Evolutionary conservation across 345 rosid species (phyloP).

Genomic region (Eucalyptus leucophloia): DNA sequence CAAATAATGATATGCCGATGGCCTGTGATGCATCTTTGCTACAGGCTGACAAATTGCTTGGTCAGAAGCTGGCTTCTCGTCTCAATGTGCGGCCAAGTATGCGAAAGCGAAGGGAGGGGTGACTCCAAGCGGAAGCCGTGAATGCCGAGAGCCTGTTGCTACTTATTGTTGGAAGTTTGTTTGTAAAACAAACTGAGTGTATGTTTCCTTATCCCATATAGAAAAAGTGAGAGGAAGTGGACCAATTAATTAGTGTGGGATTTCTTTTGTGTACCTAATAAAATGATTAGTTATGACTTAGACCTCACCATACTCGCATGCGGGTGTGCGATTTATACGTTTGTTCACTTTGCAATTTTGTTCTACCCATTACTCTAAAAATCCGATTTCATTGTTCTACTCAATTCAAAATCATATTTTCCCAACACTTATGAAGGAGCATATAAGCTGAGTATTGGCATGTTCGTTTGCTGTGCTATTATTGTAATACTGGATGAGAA

Average conservation of each 20-base stretch:
- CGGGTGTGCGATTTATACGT: no score
- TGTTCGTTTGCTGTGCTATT: background rate
- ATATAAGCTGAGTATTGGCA: background rate
- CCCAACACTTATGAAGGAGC: background rate
- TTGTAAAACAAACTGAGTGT: no score
- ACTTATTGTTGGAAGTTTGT: background rate
- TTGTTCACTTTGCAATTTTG: no score
- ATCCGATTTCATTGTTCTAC: no score
- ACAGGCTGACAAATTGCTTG: constrained; percentile 51
- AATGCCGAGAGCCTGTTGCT: background rate
- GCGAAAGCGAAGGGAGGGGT: constrained; percentile 5
- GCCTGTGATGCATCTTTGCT: background rate
- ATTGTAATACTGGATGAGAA: background rate
- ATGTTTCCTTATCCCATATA: no score
- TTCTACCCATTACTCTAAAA: no score
- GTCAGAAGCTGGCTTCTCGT: constrained; percentile 72
- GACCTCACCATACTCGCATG: no score
- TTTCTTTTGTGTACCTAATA: no score
- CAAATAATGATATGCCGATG: background rate
- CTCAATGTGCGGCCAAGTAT: constrained; percentile 64
- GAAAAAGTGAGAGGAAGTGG: no score
- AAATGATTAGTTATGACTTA: no score
- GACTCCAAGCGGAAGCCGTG: background rate
- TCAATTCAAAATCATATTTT: no score
- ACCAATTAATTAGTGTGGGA: no score